phyloP scores from a whole-genome alignment of 306 rosid species.

The Trifolium dubium region DNA sequence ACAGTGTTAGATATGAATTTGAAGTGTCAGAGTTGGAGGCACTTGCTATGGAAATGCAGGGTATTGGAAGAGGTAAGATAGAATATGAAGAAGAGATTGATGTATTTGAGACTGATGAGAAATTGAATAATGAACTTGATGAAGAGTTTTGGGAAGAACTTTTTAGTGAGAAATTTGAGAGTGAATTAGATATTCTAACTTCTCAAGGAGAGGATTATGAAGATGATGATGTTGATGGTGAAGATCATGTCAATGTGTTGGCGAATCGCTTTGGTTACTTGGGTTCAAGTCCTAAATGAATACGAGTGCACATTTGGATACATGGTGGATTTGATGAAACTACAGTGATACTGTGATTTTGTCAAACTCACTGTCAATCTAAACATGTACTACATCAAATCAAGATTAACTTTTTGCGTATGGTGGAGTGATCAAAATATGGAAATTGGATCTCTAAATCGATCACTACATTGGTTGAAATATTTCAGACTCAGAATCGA shows the following conservation, averaged over 20 bases:
- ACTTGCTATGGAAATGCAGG: conserved; percentile 91
- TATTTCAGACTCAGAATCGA: not conserved
- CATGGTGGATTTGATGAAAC: too few species aligned
- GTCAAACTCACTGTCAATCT: too few species aligned
- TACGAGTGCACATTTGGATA: not conserved
- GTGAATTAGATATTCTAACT: conserved; percentile 46
- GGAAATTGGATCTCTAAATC: not conserved
- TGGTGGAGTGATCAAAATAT: not conserved
- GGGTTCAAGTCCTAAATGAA: conserved; percentile 63
- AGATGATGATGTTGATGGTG: not conserved
- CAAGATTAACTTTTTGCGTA: not conserved
- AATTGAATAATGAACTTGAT: conserved; percentile 71
- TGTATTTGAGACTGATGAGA: conserved; percentile 45
- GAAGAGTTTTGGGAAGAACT: conserved; percentile 67
- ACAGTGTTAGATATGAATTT: conserved; percentile 46
- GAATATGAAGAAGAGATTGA: conserved; percentile 54
- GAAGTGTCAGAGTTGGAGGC: conserved; percentile 80
- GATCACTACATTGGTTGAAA: not conserved
- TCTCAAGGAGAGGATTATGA: conserved; percentile 47
- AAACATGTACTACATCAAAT: conserved; percentile 33
- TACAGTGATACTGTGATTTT: too few species aligned
- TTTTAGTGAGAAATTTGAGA: conserved; percentile 57
- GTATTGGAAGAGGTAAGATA: conserved; percentile 57
- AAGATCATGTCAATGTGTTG: conserved; percentile 59
- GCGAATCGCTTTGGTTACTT: conserved; percentile 62